Conservation (phyloP, 257 asterid genomes). For the Solanum tarapatanum region DNA sequence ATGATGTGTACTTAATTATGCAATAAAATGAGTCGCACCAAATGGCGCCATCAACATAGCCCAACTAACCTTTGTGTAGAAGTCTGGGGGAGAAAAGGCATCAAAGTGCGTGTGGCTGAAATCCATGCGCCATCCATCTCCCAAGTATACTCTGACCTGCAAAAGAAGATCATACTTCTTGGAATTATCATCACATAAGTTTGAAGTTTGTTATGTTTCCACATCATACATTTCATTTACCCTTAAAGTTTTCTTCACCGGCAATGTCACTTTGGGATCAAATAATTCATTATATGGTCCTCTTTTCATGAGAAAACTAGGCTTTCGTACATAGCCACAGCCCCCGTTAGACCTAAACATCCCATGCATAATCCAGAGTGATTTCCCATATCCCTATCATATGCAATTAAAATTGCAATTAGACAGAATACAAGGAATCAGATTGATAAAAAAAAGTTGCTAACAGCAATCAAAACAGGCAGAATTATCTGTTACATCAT, state of each 20-base stretch:
- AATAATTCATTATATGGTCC: slow-evolving; percentile 36
- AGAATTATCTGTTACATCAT: not conserved
- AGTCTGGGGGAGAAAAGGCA: slow-evolving; percentile 89
- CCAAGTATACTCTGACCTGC: slow-evolving; percentile 77
- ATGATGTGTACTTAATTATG: not conserved
- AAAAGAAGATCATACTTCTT: not conserved
- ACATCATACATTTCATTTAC: slow-evolving; percentile 17
- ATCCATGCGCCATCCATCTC: slow-evolving; percentile 97
- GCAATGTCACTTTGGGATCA: slow-evolving; percentile 67
- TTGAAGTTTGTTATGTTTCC: not conserved
- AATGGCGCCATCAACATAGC: not conserved
- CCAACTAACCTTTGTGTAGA: slow-evolving; percentile 68
- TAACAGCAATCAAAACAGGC: not conserved
- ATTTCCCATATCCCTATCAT: slow-evolving; percentile 79
- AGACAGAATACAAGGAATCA: not conserved
- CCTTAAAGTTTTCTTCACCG: slow-evolving; percentile 62
- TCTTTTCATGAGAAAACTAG: slow-evolving; percentile 51
- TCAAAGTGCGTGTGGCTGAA: slow-evolving; percentile 96
- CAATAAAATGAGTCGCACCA: not conserved
- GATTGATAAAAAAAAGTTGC: not conserved
- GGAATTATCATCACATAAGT: not conserved
- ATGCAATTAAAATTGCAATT: not conserved
- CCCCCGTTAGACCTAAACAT: slow-evolving; percentile 81
- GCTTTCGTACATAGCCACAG: slow-evolving; percentile 79
- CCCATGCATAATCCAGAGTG: slow-evolving; percentile 95